Percentiles rank a stretch among this genome's conserved stretches.
Evolutionary conservation across 345 rosid genomes (phyloP).

Genomic region (Psidium guajava): DNA sequence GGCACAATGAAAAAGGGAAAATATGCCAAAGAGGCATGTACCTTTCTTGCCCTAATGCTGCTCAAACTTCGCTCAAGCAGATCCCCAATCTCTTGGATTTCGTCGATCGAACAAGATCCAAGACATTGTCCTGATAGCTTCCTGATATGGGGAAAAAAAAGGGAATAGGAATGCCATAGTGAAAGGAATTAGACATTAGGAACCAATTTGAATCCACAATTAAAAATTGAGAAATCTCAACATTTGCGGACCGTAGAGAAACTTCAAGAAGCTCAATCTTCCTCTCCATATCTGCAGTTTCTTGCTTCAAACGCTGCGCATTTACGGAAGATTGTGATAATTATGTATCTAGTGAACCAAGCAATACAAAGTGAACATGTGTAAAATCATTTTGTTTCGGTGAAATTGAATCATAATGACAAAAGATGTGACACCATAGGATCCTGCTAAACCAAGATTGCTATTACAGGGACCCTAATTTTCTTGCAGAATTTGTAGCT

Average conservation of each 20-base stretch:
- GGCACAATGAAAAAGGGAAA: background rate
- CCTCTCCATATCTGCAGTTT: conserved; percentile 21
- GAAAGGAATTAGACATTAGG: background rate
- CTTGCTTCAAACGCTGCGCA: conserved; percentile 32
- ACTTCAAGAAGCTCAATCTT: conserved; percentile 44
- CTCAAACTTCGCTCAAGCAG: conserved; percentile 39
- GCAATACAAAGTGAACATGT: background rate
- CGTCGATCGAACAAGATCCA: conserved; percentile 25
- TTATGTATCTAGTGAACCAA: background rate
- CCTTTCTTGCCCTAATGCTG: conserved; percentile 54
- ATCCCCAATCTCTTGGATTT: conserved; percentile 23
- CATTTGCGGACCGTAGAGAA: conserved; percentile 27
- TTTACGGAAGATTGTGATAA: background rate
- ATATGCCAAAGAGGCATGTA: background rate
- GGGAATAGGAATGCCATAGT: background rate
- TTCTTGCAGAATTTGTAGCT: background rate
- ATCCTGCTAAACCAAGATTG: background rate
- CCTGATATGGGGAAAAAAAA: conserved; percentile 5
- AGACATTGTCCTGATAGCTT: conserved; percentile 40
- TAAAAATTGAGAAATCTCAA: background rate
- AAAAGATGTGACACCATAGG: background rate
- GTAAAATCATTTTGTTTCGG: background rate
- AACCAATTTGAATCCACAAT: background rate
- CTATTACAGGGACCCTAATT: background rate
- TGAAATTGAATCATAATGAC: background rate